Conservation (phyloP, 306 rosid genomes). For the Cicer judaicum region DNA sequence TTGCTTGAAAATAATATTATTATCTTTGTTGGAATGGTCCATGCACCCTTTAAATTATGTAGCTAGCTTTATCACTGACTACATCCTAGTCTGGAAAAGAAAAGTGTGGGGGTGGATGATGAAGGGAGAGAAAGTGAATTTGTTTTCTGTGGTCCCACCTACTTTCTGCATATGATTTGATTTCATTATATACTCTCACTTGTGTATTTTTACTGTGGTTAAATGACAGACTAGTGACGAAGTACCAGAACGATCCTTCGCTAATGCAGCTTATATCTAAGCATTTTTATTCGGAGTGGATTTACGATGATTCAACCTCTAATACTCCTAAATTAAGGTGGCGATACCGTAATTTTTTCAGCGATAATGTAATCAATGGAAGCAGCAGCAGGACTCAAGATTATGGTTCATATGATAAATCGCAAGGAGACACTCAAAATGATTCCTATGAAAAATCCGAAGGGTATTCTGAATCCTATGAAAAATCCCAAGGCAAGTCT, state of each 20-base stretch:
- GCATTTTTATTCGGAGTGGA: constrained; percentile 72
- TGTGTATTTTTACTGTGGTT: constrained; percentile 25
- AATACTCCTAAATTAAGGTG: constrained; percentile 67
- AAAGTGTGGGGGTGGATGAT: neutral
- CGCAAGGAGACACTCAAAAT: constrained; percentile 43
- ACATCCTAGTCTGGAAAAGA: constrained; percentile 24
- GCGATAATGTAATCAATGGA: constrained; percentile 55
- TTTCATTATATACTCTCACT: constrained; percentile 9
- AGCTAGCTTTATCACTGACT: constrained; percentile 10
- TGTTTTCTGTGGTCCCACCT: constrained; percentile 10
- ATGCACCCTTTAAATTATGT: neutral
- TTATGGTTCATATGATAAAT: constrained; percentile 45
- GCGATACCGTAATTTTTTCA: constrained; percentile 78
- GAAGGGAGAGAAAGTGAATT: constrained; percentile 4
- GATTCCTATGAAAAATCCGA: constrained; percentile 47
- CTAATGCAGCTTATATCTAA: constrained; percentile 63
- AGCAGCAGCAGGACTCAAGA: constrained; percentile 49
- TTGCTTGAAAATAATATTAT: neutral
- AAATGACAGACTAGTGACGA: constrained; percentile 66
- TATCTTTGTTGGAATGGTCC: neutral
- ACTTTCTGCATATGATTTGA: constrained; percentile 10
- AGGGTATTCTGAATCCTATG: constrained; percentile 47
- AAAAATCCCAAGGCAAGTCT: constrained; percentile 41
- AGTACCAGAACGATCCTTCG: constrained; percentile 54
- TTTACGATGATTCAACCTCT: constrained; percentile 73